phyloP scores from a whole-genome alignment of 2,329 filamentous ascomycete species.

The Trichoderma aggressivum region DNA sequence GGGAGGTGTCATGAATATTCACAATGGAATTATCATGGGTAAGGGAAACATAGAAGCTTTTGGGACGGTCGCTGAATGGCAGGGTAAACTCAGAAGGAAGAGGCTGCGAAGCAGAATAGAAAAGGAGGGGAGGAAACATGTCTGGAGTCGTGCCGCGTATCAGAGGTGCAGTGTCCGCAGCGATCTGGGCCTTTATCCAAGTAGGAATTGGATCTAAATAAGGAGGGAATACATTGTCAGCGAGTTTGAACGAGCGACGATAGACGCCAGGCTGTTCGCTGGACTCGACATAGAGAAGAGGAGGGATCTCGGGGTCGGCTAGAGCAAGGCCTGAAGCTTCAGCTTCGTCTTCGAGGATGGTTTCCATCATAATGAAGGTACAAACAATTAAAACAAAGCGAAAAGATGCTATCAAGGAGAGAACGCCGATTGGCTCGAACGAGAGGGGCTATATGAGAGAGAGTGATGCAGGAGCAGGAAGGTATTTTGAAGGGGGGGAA shows the following conservation, averaged over 20 bases:
- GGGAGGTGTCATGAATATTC: neutral
- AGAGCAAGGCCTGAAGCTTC: neutral
- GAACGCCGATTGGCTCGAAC: neutral
- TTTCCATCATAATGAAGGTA: neutral
- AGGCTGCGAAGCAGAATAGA: neutral
- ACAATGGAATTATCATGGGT: neutral
- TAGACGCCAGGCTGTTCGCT: neutral
- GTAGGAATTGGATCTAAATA: neutral
- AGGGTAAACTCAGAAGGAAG: neutral
- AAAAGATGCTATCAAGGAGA: neutral
- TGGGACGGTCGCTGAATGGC: neutral
- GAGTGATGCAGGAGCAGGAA: neutral
- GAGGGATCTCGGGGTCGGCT: neutral
- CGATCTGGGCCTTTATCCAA: neutral
- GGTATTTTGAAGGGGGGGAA: neutral
- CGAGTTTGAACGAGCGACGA: neutral
- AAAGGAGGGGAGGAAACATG: neutral
- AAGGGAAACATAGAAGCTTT: neutral
- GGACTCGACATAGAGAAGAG: neutral
- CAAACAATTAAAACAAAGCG: neutral
- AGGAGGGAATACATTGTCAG: neutral
- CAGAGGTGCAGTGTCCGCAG: neutral
- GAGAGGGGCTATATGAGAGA: neutral
- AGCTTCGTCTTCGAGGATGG: neutral
- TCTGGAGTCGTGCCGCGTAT: neutral